Evolutionary conservation across 495 filamentous ascomycete genomes (phyloP), one percentile per base, ranked within the genome.

Genomic region (Aspergillus homomorphus): DNA sequence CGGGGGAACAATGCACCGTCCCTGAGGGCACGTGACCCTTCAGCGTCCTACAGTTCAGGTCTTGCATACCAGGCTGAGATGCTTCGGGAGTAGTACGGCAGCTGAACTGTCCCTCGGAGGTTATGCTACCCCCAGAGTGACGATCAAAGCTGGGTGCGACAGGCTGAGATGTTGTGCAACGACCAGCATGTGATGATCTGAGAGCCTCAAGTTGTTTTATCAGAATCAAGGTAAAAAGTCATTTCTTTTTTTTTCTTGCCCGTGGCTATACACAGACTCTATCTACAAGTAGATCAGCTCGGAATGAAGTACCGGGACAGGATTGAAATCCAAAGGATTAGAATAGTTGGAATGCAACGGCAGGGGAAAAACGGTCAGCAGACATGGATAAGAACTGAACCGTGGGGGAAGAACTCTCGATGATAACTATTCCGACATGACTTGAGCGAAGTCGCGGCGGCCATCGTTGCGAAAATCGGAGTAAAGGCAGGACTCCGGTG

Each of bases 321-420:
- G 9, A 22, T 10, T 46, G 18, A 4, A 22, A 2, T 38, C 7
- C 4, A 38, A 38, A 38, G n/a, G n/a, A n/a, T n/a, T n/a, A n/a
- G n/a, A n/a, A n/a, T n/a, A n/a, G n/a, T n/a, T n/a, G n/a, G n/a
- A n/a, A 9, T 14, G 20, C 19, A 43, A 45, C 2, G 10, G 10
- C 28, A 0, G 19, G 30, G 57, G 57, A 43, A 48, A 54, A 59
- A 59, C 14, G 28, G 33, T 33, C 51, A 48, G 24, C 19, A 46
- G 52, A 53, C 57, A 52, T 60, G 58, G 53, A 30, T 60, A 60
- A 60, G 56, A 30, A 12, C 49, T 60, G 54, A 51, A 60, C 57
- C 51, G 50, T 54, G 33, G 48, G 48, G 48, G 30, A 51, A 51
- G 28, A 5, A 7, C 33, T 38, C 15, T 38, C 33, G 15, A 38